phyloP scores from a whole-genome alignment of 208 protist genomes.

The Leishmania braziliensis region DNA sequence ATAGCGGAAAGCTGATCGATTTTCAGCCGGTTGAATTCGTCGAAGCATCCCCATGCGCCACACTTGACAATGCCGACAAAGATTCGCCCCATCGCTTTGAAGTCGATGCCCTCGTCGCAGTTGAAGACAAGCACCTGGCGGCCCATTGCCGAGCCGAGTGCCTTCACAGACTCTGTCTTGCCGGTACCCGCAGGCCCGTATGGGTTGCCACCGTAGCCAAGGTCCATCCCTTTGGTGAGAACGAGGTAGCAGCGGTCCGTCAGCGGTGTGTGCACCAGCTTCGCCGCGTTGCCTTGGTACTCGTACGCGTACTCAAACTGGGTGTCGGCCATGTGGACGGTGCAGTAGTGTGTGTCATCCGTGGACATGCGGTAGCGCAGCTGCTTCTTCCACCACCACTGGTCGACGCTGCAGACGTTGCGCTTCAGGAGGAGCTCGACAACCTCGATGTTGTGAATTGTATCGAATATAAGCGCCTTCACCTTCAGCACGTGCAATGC shows the following conservation, averaged over 20 bases:
- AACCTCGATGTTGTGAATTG: constrained; percentile 97
- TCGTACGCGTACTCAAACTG: constrained; percentile 96
- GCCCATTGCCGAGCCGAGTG: constrained; percentile 91
- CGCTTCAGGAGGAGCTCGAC: constrained; percentile 79
- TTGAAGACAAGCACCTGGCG: constrained; percentile 96
- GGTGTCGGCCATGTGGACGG: constrained; percentile 93
- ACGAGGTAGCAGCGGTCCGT: constrained; percentile 97
- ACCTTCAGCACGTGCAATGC: constrained; percentile 78
- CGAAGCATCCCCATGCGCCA: constrained; percentile 95
- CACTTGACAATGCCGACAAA: constrained; percentile 95
- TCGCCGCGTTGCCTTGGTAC: constrained; percentile 94
- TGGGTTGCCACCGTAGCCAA: constrained; percentile 97
- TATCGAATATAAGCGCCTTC: constrained; percentile 95
- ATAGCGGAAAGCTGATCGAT: constrained; percentile 95
- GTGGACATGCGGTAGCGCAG: constrained; percentile 92
- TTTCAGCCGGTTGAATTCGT: constrained; percentile 96
- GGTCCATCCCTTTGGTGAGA: constrained; percentile 96
- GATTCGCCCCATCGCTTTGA: constrained; percentile 94
- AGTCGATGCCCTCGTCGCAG: constrained; percentile 96
- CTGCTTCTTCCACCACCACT: constrained; percentile 98
- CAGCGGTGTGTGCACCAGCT: constrained; percentile 94
- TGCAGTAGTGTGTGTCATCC: constrained; percentile 56
- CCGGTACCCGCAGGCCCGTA: constrained; percentile 97
- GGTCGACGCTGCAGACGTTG: constrained; percentile 42
- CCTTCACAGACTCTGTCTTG: constrained; percentile 98